Conservation (phyloP, 257 asterid species). For the Catharanthus roseus region DNA sequence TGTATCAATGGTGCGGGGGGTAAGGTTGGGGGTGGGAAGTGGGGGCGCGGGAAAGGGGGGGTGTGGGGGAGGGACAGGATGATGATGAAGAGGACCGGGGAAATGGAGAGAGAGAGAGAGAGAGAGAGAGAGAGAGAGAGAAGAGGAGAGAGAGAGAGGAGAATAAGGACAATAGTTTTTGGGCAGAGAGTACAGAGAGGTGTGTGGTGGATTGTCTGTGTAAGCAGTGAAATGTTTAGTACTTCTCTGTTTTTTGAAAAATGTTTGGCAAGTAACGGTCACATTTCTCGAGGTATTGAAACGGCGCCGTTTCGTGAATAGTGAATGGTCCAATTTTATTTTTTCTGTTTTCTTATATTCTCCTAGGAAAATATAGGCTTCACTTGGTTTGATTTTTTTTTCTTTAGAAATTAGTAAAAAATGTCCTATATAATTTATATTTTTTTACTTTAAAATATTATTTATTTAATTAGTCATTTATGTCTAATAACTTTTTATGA, state of each 20-base stretch:
- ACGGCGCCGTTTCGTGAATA: constrained; percentile 52
- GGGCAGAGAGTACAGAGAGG: constrained; percentile 34
- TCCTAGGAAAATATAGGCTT: too few species aligned
- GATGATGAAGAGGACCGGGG: background rate
- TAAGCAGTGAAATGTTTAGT: constrained; percentile 10
- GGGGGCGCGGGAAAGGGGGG: background rate
- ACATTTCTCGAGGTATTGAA: constrained; percentile 37
- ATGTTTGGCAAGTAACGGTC: constrained; percentile 49
- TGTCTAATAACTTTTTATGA: too few species aligned
- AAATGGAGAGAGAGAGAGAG: too few species aligned
- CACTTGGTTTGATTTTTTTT: background rate
- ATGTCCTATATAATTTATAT: too few species aligned
- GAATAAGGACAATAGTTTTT: constrained; percentile 38
- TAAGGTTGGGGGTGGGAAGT: background rate
- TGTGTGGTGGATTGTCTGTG: constrained; percentile 20
- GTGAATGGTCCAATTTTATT: background rate
- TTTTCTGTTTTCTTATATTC: too few species aligned
- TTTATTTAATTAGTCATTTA: too few species aligned
- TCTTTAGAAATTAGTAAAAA: too few species aligned
- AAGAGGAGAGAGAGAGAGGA: constrained; percentile 20
- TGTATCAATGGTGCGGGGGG: constrained; percentile 1
- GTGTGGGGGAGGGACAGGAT: constrained; percentile 3
- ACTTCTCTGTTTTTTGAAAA: constrained; percentile 21
- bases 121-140: too few species aligned
- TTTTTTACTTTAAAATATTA: too few species aligned